Percentiles rank a stretch among this genome's conserved stretches.
Conservation (phyloP, 192 early-diverging fungal species). For the Coemansia sp. region DNA sequence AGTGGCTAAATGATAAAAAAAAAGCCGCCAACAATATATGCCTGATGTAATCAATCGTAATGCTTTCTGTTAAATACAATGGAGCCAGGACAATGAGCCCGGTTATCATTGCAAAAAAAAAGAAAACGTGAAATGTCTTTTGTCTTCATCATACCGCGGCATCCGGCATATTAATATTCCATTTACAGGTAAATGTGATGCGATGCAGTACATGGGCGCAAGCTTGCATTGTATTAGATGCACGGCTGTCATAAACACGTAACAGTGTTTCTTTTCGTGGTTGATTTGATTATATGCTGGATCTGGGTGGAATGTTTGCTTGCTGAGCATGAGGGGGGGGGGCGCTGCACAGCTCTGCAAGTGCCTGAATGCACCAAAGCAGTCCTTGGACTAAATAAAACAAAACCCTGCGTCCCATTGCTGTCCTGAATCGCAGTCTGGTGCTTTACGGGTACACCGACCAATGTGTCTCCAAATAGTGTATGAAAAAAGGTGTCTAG, state of each 20-base stretch:
- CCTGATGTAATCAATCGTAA: not conserved
- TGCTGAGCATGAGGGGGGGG: not conserved
- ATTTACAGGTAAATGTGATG: not conserved
- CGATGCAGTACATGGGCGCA: not conserved
- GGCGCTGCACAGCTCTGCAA: not conserved
- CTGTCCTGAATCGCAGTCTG: too few relatives aligned
- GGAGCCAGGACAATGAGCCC: too few relatives aligned
- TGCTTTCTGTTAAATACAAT: not conserved
- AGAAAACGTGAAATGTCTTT: too few relatives aligned
- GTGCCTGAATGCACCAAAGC: not conserved
- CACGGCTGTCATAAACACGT: not conserved
- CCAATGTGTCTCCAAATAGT: too few relatives aligned
- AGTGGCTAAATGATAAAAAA: too few relatives aligned
- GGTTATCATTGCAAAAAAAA: too few relatives aligned
- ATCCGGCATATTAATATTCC: not conserved
- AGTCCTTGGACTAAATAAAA: too few relatives aligned
- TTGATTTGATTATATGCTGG: not conserved
- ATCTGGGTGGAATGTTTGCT: not conserved
- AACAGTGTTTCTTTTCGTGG: not conserved
- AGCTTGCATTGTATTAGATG: not conserved
- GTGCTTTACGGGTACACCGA: too few relatives aligned
- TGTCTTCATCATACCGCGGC: too few relatives aligned
- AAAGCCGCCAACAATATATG: too few relatives aligned
- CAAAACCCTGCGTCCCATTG: too few relatives aligned
- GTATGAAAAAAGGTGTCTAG: too few relatives aligned